Evolutionary conservation across 345 rosid species (phyloP).

Genomic region (Pistacia atlantica): DNA sequence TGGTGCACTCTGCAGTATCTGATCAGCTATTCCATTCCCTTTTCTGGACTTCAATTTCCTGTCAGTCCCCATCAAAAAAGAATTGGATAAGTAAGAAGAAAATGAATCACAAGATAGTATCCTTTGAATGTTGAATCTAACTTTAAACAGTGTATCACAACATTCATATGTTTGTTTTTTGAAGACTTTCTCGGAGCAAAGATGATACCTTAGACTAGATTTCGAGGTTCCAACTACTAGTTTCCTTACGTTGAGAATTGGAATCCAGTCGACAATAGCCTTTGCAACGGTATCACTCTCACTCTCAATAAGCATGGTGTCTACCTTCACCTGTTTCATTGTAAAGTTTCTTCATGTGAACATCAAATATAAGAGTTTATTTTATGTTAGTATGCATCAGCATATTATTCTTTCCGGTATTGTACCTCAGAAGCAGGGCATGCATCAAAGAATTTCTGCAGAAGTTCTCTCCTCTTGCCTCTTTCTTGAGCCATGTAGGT

Average conservation of each 20-base stretch:
- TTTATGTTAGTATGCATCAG: background rate
- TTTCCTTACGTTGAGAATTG: constrained; percentile 71
- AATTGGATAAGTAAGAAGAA: background rate
- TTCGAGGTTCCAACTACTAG: constrained; percentile 75
- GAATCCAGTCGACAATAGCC: constrained; percentile 68
- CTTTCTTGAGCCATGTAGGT: constrained; percentile 61
- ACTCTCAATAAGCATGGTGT: constrained; percentile 75
- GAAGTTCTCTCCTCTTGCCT: constrained; percentile 57
- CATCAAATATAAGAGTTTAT: no score
- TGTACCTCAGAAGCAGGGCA: constrained; percentile 63
- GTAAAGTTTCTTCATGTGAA: background rate
- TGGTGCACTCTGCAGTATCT: constrained; percentile 47
- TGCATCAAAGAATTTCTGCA: constrained; percentile 47
- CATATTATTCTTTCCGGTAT: background rate
- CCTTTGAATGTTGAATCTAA: background rate
- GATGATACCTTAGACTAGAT: constrained; percentile 54
- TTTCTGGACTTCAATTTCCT: constrained; percentile 55
- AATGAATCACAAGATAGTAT: background rate
- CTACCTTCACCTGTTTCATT: constrained; percentile 59
- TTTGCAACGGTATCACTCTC: constrained; percentile 51
- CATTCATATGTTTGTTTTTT: no score
- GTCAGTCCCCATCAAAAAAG: constrained; percentile 1
- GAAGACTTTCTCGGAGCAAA: background rate
- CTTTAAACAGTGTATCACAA: no score
- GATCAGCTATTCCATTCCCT: constrained; percentile 57